Percentiles rank a stretch among this genome's conserved stretches.
Conservation (phyloP, 768 basidiomycete species). For the Hericium erinaceus region DNA sequence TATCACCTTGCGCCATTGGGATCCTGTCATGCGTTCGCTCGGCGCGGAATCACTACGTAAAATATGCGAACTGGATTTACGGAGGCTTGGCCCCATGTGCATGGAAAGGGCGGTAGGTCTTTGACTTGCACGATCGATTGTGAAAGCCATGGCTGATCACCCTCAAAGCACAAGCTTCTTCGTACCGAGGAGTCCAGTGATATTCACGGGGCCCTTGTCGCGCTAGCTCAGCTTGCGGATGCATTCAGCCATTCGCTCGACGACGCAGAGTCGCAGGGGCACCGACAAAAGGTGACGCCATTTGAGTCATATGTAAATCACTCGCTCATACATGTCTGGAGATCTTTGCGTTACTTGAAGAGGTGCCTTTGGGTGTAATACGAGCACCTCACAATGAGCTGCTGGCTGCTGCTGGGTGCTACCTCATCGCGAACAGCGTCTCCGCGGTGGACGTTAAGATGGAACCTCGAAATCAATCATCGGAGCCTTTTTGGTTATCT, state of each 20-base stretch:
- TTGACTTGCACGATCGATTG: conserved; percentile 11
- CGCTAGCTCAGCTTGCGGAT: conserved; percentile 63
- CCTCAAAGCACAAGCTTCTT: conserved; percentile 41
- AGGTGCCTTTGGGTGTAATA: conserved; percentile 49
- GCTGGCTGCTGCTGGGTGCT: conserved; percentile 62
- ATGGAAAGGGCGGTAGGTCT: conserved; percentile 43
- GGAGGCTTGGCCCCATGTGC: conserved; percentile 39
- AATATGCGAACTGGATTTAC: conserved; percentile 56
- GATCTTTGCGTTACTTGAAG: conserved; percentile 56
- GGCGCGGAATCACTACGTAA: conserved; percentile 66
- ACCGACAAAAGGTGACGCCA: conserved; percentile 33
- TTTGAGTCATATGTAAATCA: conserved; percentile 1
- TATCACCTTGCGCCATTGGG: conserved; percentile 85
- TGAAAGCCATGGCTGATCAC: not conserved
- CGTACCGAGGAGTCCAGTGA: conserved; percentile 58
- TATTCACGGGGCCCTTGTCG: conserved; percentile 76
- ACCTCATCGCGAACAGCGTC: conserved; percentile 55
- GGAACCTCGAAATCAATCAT: conserved; percentile 23
- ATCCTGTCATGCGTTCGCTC: conserved; percentile 65
- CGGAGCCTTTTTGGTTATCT: conserved; percentile 53
- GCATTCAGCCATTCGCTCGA: conserved; percentile 33
- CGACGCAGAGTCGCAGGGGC: conserved; percentile 2
- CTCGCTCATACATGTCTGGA: conserved; percentile 21
- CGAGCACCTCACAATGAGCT: conserved; percentile 62
- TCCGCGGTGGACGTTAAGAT: conserved; percentile 46